phyloP scores from a whole-genome alignment of 2,329 filamentous ascomycete genomes.

The Scytalidium lignicola region DNA sequence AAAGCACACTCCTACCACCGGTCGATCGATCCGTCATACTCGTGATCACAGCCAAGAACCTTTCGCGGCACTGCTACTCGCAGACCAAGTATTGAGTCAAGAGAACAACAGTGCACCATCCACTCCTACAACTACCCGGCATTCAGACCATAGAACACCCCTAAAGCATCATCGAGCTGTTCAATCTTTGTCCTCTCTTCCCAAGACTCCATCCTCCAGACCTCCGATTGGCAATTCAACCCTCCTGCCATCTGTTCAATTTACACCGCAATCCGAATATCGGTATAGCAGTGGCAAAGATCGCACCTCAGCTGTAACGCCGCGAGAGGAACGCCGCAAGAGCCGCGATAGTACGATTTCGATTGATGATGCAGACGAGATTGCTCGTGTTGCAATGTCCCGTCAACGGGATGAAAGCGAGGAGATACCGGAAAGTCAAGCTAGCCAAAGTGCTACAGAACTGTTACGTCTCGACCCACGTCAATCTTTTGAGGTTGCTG shows the following conservation, averaged over 20 bases:
- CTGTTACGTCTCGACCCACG: constrained; percentile 60
- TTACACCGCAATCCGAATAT: constrained; percentile 57
- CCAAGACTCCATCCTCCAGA: constrained; percentile 64
- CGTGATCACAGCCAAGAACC: constrained; percentile 52
- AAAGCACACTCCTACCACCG: constrained; percentile 44
- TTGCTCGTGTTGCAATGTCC: constrained; percentile 43
- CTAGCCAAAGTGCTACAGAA: constrained; percentile 70
- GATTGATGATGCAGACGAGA: constrained; percentile 51
- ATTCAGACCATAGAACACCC: constrained; percentile 37
- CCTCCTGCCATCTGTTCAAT: constrained; percentile 57
- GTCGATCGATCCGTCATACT: constrained; percentile 27
- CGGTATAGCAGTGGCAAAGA: constrained; percentile 32
- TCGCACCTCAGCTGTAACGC: constrained; percentile 29
- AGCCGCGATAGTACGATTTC: constrained; percentile 86
- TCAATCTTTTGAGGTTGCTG: constrained; percentile 30
- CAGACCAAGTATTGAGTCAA: constrained; percentile 71
- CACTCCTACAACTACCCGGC: constrained; percentile 45
- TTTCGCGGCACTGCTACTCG: constrained; percentile 71
- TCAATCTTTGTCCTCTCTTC: constrained; percentile 81
- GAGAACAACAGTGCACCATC: constrained; percentile 71
- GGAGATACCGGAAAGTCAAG: constrained; percentile 67
- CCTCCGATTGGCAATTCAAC: constrained; percentile 37
- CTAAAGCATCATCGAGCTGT: constrained; percentile 67
- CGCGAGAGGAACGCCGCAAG: constrained; percentile 57
- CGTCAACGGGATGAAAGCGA: constrained; percentile 45